A percentile compares a stretch with the other conserved stretches of the same genome.
Conservation (phyloP, 768 basidiomycete genomes). For the Naematelia encephala region DNA sequence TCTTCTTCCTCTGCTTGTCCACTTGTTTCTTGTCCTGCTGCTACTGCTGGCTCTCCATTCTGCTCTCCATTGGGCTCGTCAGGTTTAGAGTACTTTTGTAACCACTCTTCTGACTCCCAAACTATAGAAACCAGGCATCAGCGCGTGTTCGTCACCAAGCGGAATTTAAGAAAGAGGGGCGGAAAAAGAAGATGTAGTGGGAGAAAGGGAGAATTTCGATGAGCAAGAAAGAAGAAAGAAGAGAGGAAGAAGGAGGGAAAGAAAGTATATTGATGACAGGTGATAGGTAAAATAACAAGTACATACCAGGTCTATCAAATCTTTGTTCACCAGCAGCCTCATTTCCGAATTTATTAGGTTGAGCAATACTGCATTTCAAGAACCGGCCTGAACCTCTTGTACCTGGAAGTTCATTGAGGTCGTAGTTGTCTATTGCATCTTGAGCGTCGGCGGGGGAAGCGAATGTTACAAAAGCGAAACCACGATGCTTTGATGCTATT, state of each 20-base stretch:
- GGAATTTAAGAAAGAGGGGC: too few species aligned
- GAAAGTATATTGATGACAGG: neutral
- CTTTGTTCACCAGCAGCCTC: constrained; percentile 47
- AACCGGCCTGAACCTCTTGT: constrained; percentile 65
- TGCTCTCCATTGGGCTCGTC: constrained; percentile 61
- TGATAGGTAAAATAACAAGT: neutral
- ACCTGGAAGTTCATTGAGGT: constrained; percentile 80
- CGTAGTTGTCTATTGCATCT: constrained; percentile 99
- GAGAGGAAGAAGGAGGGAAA: neutral
- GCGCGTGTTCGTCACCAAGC: neutral
- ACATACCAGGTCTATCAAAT: constrained; percentile 47
- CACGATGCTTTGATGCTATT: constrained; percentile 56
- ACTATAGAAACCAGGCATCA: constrained; percentile 55
- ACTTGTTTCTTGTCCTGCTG: constrained; percentile 10
- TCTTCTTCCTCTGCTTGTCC: constrained; percentile 10
- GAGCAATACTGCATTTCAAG: constrained; percentile 64
- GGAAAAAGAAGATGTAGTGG: neutral
- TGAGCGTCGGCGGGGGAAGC: constrained; percentile 76
- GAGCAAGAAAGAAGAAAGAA: neutral
- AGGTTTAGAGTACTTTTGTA: constrained; percentile 74
- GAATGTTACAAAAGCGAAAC: constrained; percentile 91
- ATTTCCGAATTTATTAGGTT: constrained; percentile 71
- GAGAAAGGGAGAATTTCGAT: neutral
- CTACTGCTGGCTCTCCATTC: constrained; percentile 3
- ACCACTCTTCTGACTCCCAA: constrained; percentile 96